Base-by-base conservation (phyloP, 345 rosid genomes). In the Geranium brycei region DNA sequence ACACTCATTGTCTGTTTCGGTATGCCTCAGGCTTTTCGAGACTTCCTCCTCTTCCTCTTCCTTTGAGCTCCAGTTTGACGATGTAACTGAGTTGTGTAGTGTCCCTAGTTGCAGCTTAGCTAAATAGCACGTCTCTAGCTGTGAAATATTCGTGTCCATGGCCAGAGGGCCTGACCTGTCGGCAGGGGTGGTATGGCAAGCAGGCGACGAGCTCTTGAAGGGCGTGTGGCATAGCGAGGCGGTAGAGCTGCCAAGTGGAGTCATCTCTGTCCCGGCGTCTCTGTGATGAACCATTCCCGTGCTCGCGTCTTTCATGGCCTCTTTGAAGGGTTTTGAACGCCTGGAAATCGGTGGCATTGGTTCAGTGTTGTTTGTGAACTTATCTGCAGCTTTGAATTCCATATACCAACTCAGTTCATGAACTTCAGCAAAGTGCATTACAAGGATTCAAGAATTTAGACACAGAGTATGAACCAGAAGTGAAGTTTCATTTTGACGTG, bases 221-320 rank as follows among this genome's bases (percentile, higher is more conserved):
- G 97, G 97, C 1, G 96, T 85, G 67, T 82, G 82, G 71, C 98
- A 87, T 73, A 93, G 78, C n/a, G 98, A 89, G 64, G 85, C 74
- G 2, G 87, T 78, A 35, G 89, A 82, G 69, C 98, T 91, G 53
- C 91, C 91, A 0, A 81, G 65, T 8, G 99, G 97, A 47, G 97
- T 90, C 99, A 90, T 90, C 76, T 90, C 97, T 61, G 96, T 92
- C 63, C 97, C 97, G 0, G 75, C 68, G 68, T 92, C 96, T 77
- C 84, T 81, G 78, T 81, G 97, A 60, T 81, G 79, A 56, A 71
- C 70, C 38, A 73, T 78, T 58, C 78, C 87, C 1, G 81, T 75
- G 61, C 76, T 74, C n/a, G 72, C 82, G 60, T 79, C 87, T 71
- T 69, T 80, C 87, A 77, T 80, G 72, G 95, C 88, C 80, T 87